A percentile compares a stretch with the other conserved stretches of the same genome.
These are phyloP conservation scores for Gracilaria vermiculophylla DNA, from an alignment of 23 red algal genomes.

Conservation along the genomic window DNA sequence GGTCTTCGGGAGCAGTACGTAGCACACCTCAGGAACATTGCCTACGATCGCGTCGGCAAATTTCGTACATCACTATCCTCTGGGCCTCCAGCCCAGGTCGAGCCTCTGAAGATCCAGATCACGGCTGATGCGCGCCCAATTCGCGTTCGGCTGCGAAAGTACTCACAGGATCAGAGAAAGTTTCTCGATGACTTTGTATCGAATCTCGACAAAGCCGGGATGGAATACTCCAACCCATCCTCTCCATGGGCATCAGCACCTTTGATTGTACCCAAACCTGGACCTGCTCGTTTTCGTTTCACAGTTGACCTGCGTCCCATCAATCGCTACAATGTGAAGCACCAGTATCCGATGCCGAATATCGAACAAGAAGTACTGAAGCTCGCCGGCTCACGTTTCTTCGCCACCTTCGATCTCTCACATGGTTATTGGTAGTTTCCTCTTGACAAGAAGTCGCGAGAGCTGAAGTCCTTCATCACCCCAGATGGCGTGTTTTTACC, in stretches of 20 bases:
- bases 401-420: slow-evolving; percentile 6
- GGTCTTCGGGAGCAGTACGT: not conserved
- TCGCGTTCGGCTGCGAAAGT: slow-evolving; percentile 1
- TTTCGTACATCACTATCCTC: slow-evolving; percentile 10
- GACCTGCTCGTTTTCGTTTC: slow-evolving; percentile 14
- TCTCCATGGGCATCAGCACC: slow-evolving; percentile 27
- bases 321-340: not conserved
- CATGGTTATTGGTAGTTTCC: slow-evolving; percentile 36
- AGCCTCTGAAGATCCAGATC: not conserved
- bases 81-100: not conserved
- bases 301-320: not conserved
- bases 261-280: not conserved
- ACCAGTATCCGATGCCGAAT: slow-evolving; percentile 28
- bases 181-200: slow-evolving; percentile 4
- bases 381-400: not conserved
- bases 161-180: slow-evolving; percentile 16
- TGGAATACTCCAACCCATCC: slow-evolving; percentile 9
- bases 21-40: not conserved
- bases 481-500: not conserved
- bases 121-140: not conserved
- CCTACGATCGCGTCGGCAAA: not conserved
- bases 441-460: not conserved
- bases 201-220: not conserved
- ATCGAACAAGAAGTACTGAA: slow-evolving; percentile 21
- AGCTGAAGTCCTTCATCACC: slow-evolving; percentile 25